These are phyloP conservation scores for Chaetomium tenue DNA, from an alignment of 495 filamentous ascomycete genomes.

Conservation along the genomic window DNA sequence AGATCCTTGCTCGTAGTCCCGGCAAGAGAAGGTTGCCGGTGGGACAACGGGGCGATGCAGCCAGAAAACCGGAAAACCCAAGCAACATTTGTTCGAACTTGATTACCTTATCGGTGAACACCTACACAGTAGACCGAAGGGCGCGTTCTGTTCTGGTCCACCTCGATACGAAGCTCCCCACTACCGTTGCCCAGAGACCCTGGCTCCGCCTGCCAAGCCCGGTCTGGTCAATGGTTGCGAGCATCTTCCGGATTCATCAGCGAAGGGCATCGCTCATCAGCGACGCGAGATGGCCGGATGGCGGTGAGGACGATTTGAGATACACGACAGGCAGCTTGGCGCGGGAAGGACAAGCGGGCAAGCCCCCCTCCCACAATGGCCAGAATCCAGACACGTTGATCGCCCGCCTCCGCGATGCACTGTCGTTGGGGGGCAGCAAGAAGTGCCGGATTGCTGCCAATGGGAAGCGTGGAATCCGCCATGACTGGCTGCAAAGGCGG, in stretches of 20 bases:
- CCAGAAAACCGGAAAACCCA: conserved; percentile 14
- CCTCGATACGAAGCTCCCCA: conserved; percentile 29
- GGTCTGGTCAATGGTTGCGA: not conserved
- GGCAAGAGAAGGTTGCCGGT: not conserved
- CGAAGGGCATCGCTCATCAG: not conserved
- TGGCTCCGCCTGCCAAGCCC: conserved; percentile 18
- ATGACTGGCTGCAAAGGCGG: conserved; percentile 4
- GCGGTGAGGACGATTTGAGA: conserved; percentile 16
- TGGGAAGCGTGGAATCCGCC: conserved; percentile 2
- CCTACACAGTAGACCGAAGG: not conserved
- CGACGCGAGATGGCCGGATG: conserved; percentile 11
- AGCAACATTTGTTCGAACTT: not conserved
- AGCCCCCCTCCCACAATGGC: not conserved
- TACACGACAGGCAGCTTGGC: conserved; percentile 19
- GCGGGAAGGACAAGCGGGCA: not conserved
- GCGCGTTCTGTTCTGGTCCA: not conserved
- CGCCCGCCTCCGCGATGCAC: not conserved
- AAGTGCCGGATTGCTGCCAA: conserved; percentile 13
- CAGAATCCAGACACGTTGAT: conserved; percentile 11
- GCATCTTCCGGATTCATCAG: conserved; percentile 6
- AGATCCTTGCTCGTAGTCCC: not conserved
- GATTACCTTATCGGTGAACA: no score
- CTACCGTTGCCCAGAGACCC: conserved; percentile 16
- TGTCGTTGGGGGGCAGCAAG: conserved; percentile 10
- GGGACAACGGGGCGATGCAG: conserved; percentile 14